phyloP scores from a whole-genome alignment of 116 monocot species.

The Thalassia testudinum region DNA sequence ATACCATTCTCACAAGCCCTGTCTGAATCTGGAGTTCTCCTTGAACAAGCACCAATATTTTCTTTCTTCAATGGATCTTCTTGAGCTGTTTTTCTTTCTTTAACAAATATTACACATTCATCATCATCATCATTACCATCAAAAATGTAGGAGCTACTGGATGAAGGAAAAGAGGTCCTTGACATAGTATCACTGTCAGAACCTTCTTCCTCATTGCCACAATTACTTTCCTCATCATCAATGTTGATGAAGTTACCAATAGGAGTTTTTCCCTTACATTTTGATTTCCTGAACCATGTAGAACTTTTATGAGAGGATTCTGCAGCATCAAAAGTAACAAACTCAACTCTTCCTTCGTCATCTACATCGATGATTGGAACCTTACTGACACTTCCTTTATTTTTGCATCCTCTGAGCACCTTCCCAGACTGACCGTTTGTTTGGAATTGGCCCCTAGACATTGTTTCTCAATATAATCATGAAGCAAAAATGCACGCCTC shows the following conservation, averaged over 20 bases:
- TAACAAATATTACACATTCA: constrained; percentile 19
- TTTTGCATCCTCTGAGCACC: constrained; percentile 35
- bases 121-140: constrained; percentile 22
- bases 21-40: constrained; percentile 21
- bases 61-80: neutral
- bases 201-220: constrained; percentile 6
- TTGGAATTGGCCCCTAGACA: constrained; percentile 46
- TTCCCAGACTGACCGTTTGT: constrained; percentile 18
- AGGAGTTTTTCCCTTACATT: constrained; percentile 7
- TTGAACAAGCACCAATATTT: neutral
- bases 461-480: constrained; percentile 1
- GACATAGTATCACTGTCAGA: constrained; percentile 5
- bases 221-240: constrained; percentile 53
- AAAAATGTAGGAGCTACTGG: constrained; percentile 4
- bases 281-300: constrained; percentile 6
- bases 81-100: constrained; percentile 5
- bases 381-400: constrained; percentile 15
- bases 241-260: constrained; percentile 42
- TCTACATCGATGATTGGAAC: constrained; percentile 48
- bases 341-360: constrained; percentile 29
- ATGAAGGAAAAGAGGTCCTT: constrained; percentile 6
- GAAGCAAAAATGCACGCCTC: too few species aligned
- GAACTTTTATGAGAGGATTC: constrained; percentile 19
- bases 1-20: constrained; percentile 4
- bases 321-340: constrained; percentile 23